Percentiles rank a stretch among this genome's conserved stretches.
phyloP scores from a whole-genome alignment of 768 basidiomycete genomes.

The Mycena polygramma region DNA sequence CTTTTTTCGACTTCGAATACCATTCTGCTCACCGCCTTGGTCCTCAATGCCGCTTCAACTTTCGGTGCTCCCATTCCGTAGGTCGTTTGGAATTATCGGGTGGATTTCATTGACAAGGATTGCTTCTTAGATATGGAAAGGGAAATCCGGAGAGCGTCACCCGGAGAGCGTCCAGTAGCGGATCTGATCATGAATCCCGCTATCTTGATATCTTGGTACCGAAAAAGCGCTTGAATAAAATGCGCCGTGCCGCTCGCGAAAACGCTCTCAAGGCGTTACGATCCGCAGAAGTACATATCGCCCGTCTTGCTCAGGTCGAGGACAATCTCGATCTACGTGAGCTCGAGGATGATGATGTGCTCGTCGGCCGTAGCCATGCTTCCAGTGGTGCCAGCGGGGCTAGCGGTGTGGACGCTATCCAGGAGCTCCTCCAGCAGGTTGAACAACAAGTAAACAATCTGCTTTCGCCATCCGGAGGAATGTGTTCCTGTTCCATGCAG shows the following conservation, averaged over 20 bases:
- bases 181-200: constrained; percentile 1
- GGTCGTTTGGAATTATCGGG: constrained; percentile 13
- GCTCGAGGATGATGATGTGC: no score
- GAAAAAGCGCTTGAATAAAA: constrained; percentile 16
- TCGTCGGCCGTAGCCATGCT: background rate
- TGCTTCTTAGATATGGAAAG: background rate
- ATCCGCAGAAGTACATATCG: background rate
- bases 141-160: background rate
- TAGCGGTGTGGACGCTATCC: no score
- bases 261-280: constrained; percentile 17
- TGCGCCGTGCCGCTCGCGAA: constrained; percentile 17
- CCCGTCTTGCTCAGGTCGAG: background rate
- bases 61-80: constrained; percentile 57
- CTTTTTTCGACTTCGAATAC: constrained; percentile 52
- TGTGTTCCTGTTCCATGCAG: constrained; percentile 9
- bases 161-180: background rate
- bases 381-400: no score
- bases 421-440: no score
- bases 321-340: background rate
- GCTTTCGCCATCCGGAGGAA: background rate
- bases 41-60: constrained; percentile 52
- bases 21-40: constrained; percentile 54
- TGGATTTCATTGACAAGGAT: background rate
- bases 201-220: constrained; percentile 4
- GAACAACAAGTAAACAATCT: no score